Evolutionary conservation across 2,329 filamentous ascomycete species (phyloP).

Genomic region (Pyrenochaeta sp.): DNA sequence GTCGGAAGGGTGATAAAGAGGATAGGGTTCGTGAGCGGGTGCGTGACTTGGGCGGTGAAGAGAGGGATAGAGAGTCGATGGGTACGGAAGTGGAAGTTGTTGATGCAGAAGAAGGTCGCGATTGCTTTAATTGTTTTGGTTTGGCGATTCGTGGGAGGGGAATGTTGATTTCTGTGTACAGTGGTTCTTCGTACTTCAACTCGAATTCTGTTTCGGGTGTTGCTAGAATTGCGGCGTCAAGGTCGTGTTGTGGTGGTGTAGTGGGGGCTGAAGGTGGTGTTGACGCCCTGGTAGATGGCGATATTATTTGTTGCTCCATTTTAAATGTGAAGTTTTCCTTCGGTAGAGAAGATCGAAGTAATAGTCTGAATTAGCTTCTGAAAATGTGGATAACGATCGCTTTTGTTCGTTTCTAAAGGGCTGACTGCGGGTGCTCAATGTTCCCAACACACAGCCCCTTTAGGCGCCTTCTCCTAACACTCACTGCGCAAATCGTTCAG

Average conservation of each 20-base stretch:
- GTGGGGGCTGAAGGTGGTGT: neutral
- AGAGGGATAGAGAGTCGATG: neutral
- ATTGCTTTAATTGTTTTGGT: slow-evolving; percentile 9
- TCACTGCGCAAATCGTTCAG: neutral
- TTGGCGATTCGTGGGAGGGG: slow-evolving; percentile 35
- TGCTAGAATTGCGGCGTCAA: neutral
- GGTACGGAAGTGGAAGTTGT: neutral
- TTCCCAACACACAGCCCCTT: neutral
- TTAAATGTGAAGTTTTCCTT: neutral
- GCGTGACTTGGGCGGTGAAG: slow-evolving; percentile 13
- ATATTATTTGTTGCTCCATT: neutral
- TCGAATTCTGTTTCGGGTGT: neutral
- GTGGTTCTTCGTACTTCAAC: slow-evolving; percentile 29
- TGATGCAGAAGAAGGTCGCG: slow-evolving; percentile 5
- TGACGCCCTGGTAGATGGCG: neutral
- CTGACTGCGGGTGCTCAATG: neutral
- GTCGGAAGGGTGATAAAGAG: slow-evolving; percentile 35
- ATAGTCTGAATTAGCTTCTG: no score
- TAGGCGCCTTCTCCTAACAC: neutral
- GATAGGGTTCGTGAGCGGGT: slow-evolving; percentile 33
- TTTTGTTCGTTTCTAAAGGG: neutral
- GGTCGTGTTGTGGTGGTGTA: slow-evolving; percentile 5
- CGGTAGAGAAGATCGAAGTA: no score
- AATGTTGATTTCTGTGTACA: slow-evolving; percentile 48
- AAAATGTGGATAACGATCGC: no score